Evolutionary conservation across 495 filamentous ascomycete genomes (phyloP), one percentile per base, ranked within the genome.

Genomic region (Penicillium waksmanii): DNA sequence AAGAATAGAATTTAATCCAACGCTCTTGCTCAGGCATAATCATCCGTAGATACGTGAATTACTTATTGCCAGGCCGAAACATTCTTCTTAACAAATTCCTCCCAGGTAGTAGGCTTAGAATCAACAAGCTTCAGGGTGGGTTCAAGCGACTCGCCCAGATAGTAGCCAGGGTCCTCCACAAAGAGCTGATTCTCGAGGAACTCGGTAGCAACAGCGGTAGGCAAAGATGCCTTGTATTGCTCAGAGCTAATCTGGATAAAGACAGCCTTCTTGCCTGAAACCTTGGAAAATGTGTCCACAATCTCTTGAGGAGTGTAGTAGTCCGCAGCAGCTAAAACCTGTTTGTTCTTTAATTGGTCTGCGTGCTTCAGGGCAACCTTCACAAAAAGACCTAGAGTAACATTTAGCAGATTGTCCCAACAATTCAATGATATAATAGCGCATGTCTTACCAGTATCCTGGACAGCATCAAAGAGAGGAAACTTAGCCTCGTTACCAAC

Each of bases 111-210:
- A 18, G 66, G 54, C 34, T 56, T 50, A 9, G 34, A 35, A 23
- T 65, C 52, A 15, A 65, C 34, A 23, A 68, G 55, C 12, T 62
- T 50, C 53, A 66, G 31, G 40, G 51, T 68, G 3, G 60, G 59
- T 21, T 62, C 60, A 36, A 69, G 58, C 1, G 42, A 33, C 60
- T 60, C 77, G n/a, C 77, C 77, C 11, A 75, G 73, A 60, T 80
- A 85, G 57, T 86, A 85, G 3, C 81, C 82, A 60, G 69, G 78
- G 4, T 81, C 74, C 31, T 77, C 68, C 55, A 84, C 62, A 44
- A 84, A 67, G 18, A 74, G 65, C 72, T 80, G 76, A 53, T 84
- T 87, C 70, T 86, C 78, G 53, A 81, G 71, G 38, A 82, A 43
- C 66, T 85, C 82, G 40, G 80, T 58, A 13, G 73, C 72, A 3